phyloP scores from a whole-genome alignment of 108 stramenopile genomes.

The Chaetoceros tenuissimus region DNA sequence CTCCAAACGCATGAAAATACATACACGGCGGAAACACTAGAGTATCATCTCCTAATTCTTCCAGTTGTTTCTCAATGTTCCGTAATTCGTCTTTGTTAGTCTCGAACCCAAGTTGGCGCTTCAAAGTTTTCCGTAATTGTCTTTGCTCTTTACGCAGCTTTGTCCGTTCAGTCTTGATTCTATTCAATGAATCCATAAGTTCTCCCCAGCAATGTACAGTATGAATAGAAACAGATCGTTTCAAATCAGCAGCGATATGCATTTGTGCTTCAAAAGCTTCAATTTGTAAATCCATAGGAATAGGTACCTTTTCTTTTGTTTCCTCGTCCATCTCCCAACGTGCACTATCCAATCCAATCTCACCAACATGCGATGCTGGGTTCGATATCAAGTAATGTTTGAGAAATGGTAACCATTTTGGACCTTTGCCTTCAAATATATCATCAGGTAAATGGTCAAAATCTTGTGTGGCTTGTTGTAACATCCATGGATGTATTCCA shows the following conservation, averaged over 20 bases:
- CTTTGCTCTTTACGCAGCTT: slow-evolving; percentile 5
- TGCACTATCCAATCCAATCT: slow-evolving; percentile 76
- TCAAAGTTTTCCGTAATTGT: neutral
- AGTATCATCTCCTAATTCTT: neutral
- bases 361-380: slow-evolving; percentile 66
- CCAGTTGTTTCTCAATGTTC: slow-evolving; percentile 2
- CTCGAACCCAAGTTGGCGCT: neutral
- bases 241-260: slow-evolving; percentile 40
- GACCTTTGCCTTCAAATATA: slow-evolving; percentile 5
- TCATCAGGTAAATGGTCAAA: slow-evolving; percentile 16
- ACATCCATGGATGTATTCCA: slow-evolving; percentile 84
- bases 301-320: slow-evolving; percentile 28
- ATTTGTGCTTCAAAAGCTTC: slow-evolving; percentile 61
- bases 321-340: slow-evolving; percentile 52
- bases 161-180: slow-evolving; percentile 17
- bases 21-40: slow-evolving; percentile 54
- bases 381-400: slow-evolving; percentile 21
- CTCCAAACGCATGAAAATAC: slow-evolving; percentile 87
- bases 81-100: neutral
- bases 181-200: slow-evolving; percentile 34
- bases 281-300: slow-evolving; percentile 49
- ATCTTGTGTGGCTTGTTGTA: slow-evolving; percentile 42
- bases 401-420: slow-evolving; percentile 42
- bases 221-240: slow-evolving; percentile 75
- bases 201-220: slow-evolving; percentile 66